Conservation (phyloP, 495 filamentous ascomycete species). For the Niebla homalea region DNA sequence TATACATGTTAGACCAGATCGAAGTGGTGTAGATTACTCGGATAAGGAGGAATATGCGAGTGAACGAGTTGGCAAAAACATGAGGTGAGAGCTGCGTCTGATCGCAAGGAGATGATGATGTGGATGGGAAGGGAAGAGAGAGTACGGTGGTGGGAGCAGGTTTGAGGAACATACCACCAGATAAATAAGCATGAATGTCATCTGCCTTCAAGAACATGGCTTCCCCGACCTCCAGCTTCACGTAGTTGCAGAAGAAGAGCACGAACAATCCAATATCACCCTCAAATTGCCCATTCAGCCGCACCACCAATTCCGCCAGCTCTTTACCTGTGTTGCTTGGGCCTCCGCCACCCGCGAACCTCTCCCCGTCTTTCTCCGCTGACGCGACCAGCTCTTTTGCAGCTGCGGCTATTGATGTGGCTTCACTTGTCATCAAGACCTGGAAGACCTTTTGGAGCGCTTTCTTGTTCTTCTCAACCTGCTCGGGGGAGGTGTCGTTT, state of each 20-base stretch:
- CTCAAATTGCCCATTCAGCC: constrained; percentile 67
- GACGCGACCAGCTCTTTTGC: constrained; percentile 53
- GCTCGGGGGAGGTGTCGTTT: constrained; percentile 42
- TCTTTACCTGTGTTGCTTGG: constrained; percentile 46
- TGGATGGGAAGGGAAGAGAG: background rate
- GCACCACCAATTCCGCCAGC: constrained; percentile 60
- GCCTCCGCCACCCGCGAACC: constrained; percentile 53
- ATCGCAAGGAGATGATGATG: background rate
- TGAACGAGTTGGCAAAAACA: background rate
- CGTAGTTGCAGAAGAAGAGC: constrained; percentile 71
- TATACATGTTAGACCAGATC: background rate
- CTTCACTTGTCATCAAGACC: constrained; percentile 62
- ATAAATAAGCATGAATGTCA: constrained; percentile 93
- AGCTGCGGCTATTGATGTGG: constrained; percentile 48
- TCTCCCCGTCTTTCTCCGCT: constrained; percentile 46
- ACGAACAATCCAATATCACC: constrained; percentile 67
- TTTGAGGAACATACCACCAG: constrained; percentile 35
- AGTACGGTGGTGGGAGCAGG: background rate
- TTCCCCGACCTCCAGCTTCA: constrained; percentile 70
- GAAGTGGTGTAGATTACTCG: no score
- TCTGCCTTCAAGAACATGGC: constrained; percentile 93
- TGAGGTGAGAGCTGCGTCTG: background rate
- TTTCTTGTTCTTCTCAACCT: constrained; percentile 59
- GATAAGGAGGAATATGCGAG: background rate
- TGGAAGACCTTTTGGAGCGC: constrained; percentile 62